Evolutionary conservation across 306 rosid genomes (phyloP), one percentile per base, ranked within the genome.

Genomic region (Vicia faba): DNA sequence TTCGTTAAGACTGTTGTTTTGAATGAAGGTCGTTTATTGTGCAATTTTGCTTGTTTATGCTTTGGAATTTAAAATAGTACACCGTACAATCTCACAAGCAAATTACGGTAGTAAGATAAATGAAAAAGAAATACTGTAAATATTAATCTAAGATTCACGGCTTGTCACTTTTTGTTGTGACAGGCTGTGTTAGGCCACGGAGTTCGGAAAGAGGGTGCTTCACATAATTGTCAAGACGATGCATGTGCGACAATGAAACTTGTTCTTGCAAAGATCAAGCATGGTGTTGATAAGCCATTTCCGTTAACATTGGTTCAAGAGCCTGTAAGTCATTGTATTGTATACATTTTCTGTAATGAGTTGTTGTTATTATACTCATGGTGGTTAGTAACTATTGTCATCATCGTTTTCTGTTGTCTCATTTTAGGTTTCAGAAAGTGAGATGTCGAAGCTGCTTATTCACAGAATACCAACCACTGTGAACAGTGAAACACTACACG

Each of bases 191-290:
- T 89, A 77, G 90, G 91, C 29, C 67, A 64, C 61, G 87, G 81
- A 71, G 75, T 93, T 71, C 88, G 96, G 68, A 33, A 78, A 79
- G 29, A 54, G 53, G 91, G 86, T 76, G 83, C 90, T 64, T 76
- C 95, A 0, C 99, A 93, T 82, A 85, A 88, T 71, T 90, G 99
- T 85, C 70, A 79, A 61, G 90, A 93, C 66, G 96, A 89, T 84
- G 98, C 97, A 51, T 26, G 67, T 69, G 96, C 98, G 64, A 89
- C 98, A 49, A 90, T 93, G 99, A 82, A 93, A 66, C 99, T 93
- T 78, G 95, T 66, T 62, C 89, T 88, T 78, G 96, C 95, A 19
- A 88, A 69, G 84, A 63, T 93, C 66, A 83, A 82, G 45, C 74
- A 73, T 8, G 88, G 88, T 14, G 81, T 79, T 40, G 89, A 84